phyloP scores from a whole-genome alignment of 2,329 filamentous ascomycete species.

The Graphilbum sp. region DNA sequence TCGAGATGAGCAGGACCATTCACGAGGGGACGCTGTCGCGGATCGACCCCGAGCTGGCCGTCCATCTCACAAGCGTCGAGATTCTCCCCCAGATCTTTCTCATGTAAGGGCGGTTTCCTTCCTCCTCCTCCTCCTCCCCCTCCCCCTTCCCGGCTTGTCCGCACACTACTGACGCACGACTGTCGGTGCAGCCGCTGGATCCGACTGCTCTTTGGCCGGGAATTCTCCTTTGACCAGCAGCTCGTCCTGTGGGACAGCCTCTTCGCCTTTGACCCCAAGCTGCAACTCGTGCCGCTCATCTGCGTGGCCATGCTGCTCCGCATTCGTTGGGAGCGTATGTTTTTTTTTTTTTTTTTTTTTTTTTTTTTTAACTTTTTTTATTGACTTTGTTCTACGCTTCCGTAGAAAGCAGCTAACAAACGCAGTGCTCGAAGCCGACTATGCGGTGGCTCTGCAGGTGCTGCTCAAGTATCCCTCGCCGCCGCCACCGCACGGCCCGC shows the following conservation, averaged over 20 bases:
- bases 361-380: background rate
- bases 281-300: slow-evolving; percentile 76
- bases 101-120: slow-evolving; percentile 63
- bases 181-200: too few species aligned
- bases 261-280: slow-evolving; percentile 67
- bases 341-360: background rate
- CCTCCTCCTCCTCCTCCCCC: too few species aligned
- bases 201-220: slow-evolving; percentile 76
- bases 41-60: slow-evolving; percentile 25
- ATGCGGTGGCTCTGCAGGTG: slow-evolving; percentile 67
- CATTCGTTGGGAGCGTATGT: slow-evolving; percentile 74
- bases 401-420: too few species aligned
- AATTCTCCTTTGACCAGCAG: slow-evolving; percentile 77
- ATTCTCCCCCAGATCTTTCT: slow-evolving; percentile 94
- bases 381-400: too few species aligned
- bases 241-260: slow-evolving; percentile 80
- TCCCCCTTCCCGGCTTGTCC: too few species aligned
- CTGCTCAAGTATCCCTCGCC: slow-evolving; percentile 71
- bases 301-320: slow-evolving; percentile 87
- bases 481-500: slow-evolving; percentile 43
- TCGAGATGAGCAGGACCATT: slow-evolving; percentile 71
- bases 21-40: slow-evolving; percentile 64
- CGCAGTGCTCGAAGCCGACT: slow-evolving; percentile 69
- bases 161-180: too few species aligned
- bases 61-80: slow-evolving; percentile 67